Evolutionary conservation across 176 grass and related monocot genomes (phyloP).

Genomic region (Otatea glauca): DNA sequence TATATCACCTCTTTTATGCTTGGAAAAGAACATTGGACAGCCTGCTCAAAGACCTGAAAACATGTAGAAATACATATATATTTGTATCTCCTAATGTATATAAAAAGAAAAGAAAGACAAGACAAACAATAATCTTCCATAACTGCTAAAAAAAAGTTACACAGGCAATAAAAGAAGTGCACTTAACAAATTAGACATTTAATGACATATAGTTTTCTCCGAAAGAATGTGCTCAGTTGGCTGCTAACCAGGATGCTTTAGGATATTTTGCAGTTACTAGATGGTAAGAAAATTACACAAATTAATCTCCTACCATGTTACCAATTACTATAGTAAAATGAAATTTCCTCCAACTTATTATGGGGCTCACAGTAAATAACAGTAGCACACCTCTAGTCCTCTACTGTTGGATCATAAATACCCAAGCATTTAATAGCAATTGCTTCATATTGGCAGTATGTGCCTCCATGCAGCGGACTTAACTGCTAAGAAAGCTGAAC

Average conservation of each 20-base stretch:
- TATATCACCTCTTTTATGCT: constrained; percentile 74
- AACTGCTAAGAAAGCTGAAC: constrained; percentile 13
- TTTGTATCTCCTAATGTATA: constrained; percentile 15
- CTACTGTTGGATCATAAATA: constrained; percentile 4
- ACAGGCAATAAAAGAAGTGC: constrained; percentile 19
- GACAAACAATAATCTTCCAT: constrained; percentile 29
- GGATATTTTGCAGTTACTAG: constrained; percentile 16
- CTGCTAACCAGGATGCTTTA: constrained; percentile 36
- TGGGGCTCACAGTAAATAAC: constrained; percentile 8
- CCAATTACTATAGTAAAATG: constrained; percentile 13
- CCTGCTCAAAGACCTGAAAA: constrained; percentile 92
- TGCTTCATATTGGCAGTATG: constrained; percentile 8
- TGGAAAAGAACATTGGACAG: constrained; percentile 73
- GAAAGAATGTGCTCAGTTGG: neutral
- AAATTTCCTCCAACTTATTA: neutral
- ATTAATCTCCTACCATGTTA: constrained; percentile 4
- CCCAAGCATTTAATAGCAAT: neutral
- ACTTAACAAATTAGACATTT: constrained; percentile 42
- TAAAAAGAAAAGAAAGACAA: constrained; percentile 15
- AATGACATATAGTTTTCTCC: constrained; percentile 7
- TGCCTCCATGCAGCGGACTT: neutral
- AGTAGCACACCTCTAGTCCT: constrained; percentile 22
- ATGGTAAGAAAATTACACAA: constrained; percentile 9
- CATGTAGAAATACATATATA: constrained; percentile 17
- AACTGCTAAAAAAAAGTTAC: constrained; percentile 1